Conservation (phyloP, 495 filamentous ascomycete genomes). For the Friedmanniomyces simplex region DNA sequence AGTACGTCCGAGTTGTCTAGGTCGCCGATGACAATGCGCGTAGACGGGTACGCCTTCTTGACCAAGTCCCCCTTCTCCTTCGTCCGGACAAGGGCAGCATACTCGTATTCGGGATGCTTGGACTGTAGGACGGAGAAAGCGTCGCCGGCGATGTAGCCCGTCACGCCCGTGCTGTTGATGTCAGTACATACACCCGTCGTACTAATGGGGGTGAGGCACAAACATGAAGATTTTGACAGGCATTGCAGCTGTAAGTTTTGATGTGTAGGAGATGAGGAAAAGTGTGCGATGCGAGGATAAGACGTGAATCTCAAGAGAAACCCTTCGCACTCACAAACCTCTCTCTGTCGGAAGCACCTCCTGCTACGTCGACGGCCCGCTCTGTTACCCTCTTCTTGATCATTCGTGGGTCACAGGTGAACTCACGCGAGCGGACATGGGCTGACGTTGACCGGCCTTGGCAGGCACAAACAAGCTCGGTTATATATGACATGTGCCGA, state of each 20-base stretch:
- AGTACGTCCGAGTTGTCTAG: slow-evolving; percentile 47
- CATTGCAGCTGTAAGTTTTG: slow-evolving; percentile 10
- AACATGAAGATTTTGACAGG: slow-evolving; percentile 24
- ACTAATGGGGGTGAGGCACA: background rate
- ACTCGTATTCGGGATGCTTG: slow-evolving; percentile 57
- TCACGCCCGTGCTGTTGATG: slow-evolving; percentile 36
- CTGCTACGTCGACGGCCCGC: background rate
- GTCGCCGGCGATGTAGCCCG: slow-evolving; percentile 71
- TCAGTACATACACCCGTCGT: background rate
- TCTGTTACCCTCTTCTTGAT: too few relatives aligned
- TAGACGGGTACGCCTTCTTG: slow-evolving; percentile 45
- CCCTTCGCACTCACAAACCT: background rate
- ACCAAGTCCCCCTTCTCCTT: slow-evolving; percentile 53
- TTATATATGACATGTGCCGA: background rate
- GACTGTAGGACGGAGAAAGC: slow-evolving; percentile 46
- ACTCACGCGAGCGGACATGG: background rate
- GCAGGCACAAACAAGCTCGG: background rate
- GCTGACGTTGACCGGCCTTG: background rate
- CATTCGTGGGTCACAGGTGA: too few relatives aligned
- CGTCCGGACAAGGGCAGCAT: slow-evolving; percentile 57
- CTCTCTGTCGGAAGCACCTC: too few relatives aligned
- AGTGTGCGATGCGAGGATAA: background rate
- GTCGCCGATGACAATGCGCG: slow-evolving; percentile 45
- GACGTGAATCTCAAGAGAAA: background rate
- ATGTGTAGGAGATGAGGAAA: background rate